Evolutionary conservation across 306 rosid species (phyloP), one percentile per base, ranked within the genome.

Genomic region (Cercis canadensis): DNA sequence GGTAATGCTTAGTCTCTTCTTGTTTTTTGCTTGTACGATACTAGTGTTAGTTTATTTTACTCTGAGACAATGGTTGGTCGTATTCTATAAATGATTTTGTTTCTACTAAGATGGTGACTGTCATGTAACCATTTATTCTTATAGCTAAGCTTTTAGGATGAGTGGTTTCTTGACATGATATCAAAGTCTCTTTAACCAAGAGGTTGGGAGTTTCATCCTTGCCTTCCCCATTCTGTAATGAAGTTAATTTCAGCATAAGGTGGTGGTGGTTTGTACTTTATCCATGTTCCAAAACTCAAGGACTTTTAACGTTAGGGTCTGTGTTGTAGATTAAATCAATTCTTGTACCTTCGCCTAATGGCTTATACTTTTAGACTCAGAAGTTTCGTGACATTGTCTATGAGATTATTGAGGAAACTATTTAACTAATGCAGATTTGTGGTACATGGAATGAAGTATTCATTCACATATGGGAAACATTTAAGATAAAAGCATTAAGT

Each of bases 1-100:
- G 93, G 98, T 92, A 89, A 68, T 63, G 6, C 58, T 65, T 53
- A 57, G 67, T 81, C 46, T 60, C 46, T 61, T 67, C 69, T 5
- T 43, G 46, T 43, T 40, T 49, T 74, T 19, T 7, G 21, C 63
- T 58, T 41, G 24, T 33, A 51, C 60, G 67, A 46, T 52, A 18
- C 32, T 54, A 34, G 8, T 66, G 62, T 44, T 67, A 55, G 51
- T 61, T 58, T 39, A 46, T 51, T 33, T 13, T 47, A 33, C 57
- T 41, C 70, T 64, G 67, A 46, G 63, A 33, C 32, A 37, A 58
- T 52, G 55, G 74, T 72, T 44, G 58, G 63, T 40, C 59, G 33
- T 49, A 34, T 13, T 31, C 17, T 34, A 16, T 46, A 51, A 19
- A 57, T 56, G 19, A 32, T 44, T 31, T 11, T 44, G 45, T 39